phyloP scores from a whole-genome alignment of 352 stramenopile species.

The Elongisporangium anandrum region DNA sequence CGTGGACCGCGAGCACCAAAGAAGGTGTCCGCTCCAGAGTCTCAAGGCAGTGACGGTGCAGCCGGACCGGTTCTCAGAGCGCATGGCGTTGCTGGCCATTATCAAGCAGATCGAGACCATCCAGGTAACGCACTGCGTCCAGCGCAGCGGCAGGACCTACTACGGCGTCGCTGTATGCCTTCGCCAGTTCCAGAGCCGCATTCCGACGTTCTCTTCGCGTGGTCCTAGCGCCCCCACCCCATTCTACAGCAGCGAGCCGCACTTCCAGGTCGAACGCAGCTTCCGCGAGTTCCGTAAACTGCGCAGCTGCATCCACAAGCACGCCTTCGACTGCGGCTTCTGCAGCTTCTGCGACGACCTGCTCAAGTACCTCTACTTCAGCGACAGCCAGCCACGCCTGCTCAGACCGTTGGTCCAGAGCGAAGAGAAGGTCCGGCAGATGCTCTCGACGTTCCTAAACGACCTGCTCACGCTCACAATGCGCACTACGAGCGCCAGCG shows the following conservation, averaged over 20 bases:
- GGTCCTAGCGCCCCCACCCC: conserved; percentile 9
- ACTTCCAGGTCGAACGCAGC: conserved; percentile 33
- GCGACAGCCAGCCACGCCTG: conserved; percentile 22
- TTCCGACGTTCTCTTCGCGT: conserved; percentile 24
- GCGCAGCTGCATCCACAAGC: conserved; percentile 32
- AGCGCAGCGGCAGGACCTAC: conserved; percentile 21
- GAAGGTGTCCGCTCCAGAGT: neutral
- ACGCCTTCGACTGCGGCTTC: conserved; percentile 22
- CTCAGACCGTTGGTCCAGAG: conserved; percentile 24
- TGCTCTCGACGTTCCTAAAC: conserved; percentile 30
- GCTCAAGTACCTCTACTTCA: conserved; percentile 27
- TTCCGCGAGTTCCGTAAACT: conserved; percentile 36
- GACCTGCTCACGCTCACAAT: conserved; percentile 27
- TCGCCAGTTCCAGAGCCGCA: conserved; percentile 36
- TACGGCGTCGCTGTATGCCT: conserved; percentile 40
- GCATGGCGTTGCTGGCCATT: neutral
- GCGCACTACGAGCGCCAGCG: conserved; percentile 18
- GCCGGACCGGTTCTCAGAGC: conserved; percentile 5
- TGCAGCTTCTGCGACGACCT: conserved; percentile 38
- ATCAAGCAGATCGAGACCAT: conserved; percentile 35
- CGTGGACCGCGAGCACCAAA: neutral
- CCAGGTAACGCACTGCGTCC: conserved; percentile 26
- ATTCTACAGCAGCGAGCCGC: conserved; percentile 11
- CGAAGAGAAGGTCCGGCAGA: conserved; percentile 16
- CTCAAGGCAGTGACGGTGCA: conserved; percentile 6